phyloP scores from a whole-genome alignment of 257 asterid species.

The Solanum ossicruentum region DNA sequence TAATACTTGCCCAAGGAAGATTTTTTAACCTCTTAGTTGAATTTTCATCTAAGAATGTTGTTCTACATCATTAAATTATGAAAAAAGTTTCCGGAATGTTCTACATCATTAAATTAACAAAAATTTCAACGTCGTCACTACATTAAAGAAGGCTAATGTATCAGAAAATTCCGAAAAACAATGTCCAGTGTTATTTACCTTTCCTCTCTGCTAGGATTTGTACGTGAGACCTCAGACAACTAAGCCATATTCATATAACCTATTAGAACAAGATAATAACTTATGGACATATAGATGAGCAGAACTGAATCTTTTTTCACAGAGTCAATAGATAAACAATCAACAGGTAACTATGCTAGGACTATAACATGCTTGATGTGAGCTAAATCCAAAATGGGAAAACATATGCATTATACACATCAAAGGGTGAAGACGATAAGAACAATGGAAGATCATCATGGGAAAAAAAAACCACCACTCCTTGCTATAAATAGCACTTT shows the following conservation, averaged over 20 bases:
- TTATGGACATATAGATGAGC: not conserved
- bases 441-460: not conserved
- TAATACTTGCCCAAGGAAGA: not conserved
- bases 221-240: not conserved
- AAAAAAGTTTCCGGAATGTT: not conserved
- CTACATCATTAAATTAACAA: not conserved
- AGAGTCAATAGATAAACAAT: not conserved
- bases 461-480: not conserved
- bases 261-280: not conserved
- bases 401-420: not conserved
- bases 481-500: not conserved
- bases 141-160: not conserved
- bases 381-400: not conserved
- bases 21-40: not conserved
- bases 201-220: not conserved
- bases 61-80: not conserved
- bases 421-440: not conserved
- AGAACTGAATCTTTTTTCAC: not conserved
- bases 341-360: not conserved
- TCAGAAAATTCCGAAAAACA: not conserved
- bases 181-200: not conserved
- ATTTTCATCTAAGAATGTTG: not conserved
- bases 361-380: not conserved
- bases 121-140: not conserved
- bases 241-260: not conserved